Evolutionary conservation across 163 green algal genomes (phyloP).

Genomic region (Coccomyxa subellipsoidea): DNA sequence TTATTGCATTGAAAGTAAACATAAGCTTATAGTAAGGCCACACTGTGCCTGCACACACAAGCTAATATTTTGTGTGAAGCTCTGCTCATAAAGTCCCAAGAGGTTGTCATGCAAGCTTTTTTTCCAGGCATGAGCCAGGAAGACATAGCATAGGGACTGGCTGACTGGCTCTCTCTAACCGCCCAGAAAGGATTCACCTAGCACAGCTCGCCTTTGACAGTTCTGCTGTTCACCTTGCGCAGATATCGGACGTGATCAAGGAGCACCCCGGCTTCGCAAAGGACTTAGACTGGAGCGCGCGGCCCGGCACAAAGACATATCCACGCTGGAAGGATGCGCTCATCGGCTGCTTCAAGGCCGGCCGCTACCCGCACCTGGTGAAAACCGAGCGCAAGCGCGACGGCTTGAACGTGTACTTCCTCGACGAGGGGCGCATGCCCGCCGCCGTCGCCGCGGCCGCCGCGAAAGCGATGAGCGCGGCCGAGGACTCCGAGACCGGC

Average conservation of each 20-base stretch:
- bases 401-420: constrained; percentile 35
- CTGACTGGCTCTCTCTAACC: no score
- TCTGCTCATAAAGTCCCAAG: no score
- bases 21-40: no score
- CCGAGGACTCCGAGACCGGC: background rate
- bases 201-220: no score
- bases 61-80: no score
- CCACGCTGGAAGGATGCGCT: constrained; percentile 39
- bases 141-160: no score
- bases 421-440: constrained; percentile 7
- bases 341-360: constrained; percentile 42
- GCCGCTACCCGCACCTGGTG: constrained; percentile 36
- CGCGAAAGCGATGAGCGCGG: background rate
- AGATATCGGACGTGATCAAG: constrained; percentile 31
- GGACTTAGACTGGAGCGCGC: constrained; percentile 36
- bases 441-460: background rate
- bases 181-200: no score
- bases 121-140: no score
- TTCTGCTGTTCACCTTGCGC: background rate
- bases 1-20: no score
- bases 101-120: no score
- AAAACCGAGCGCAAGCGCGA: constrained; percentile 27
- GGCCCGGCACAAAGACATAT: constrained; percentile 34
- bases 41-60: no score
- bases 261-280: constrained; percentile 21